phyloP scores from a whole-genome alignment of 176 grass and related monocot genomes.

The Tillandsia fasciculata region DNA sequence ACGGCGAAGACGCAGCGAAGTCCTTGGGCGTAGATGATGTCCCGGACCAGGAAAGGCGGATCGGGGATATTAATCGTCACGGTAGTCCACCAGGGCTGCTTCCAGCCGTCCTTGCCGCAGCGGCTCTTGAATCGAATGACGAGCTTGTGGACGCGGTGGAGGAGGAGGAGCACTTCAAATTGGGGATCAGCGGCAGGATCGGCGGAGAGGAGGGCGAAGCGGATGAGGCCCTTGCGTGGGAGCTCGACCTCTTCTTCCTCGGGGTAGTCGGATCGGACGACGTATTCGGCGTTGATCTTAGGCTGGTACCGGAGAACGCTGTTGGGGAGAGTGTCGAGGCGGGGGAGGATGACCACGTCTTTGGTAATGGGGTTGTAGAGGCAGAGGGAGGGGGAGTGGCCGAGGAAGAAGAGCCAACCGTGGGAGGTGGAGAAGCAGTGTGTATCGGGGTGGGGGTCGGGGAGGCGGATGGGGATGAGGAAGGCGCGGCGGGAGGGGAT shows the following conservation, averaged over 20 bases:
- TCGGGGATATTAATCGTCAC: too few species aligned
- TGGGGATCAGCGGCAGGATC: background rate
- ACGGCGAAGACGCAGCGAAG: too few species aligned
- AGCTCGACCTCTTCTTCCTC: background rate
- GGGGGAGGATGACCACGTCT: background rate
- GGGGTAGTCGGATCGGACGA: background rate
- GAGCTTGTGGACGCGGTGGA: background rate
- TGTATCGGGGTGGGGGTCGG: background rate
- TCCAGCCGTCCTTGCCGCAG: too few species aligned
- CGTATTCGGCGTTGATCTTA: background rate
- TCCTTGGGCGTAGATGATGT: too few species aligned
- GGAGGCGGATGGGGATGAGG: background rate
- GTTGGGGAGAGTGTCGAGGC: background rate
- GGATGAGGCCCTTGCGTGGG: background rate
- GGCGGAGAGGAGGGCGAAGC: background rate
- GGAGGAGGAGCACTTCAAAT: background rate
- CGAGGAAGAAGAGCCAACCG: background rate
- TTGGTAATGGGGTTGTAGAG: background rate
- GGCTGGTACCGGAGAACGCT: background rate
- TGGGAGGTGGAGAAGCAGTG: background rate
- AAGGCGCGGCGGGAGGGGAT: background rate
- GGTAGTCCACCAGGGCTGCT: too few species aligned
- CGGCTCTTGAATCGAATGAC: background rate
- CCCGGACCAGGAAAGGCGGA: too few species aligned
- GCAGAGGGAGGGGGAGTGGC: background rate